Percentiles rank a stretch among this genome's conserved stretches.
These are phyloP conservation scores for Fusarium cyanostomum DNA, from an alignment of 2,329 filamentous ascomycete genomes.

Conservation along the genomic window DNA sequence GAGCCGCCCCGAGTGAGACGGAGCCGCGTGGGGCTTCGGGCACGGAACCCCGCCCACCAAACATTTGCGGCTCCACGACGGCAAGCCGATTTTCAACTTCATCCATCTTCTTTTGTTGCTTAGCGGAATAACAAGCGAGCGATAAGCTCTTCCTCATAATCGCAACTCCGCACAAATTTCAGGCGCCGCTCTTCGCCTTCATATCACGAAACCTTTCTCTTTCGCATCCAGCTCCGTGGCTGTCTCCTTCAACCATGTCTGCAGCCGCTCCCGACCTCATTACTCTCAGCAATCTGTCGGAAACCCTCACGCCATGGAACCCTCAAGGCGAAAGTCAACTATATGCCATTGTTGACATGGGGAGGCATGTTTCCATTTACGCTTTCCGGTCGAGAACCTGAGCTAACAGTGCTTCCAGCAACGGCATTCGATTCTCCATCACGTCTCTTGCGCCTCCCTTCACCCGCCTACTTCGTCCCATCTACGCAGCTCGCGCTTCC, in stretches of 20 bases:
- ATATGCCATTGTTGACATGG: conserved; percentile 68
- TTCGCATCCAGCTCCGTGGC: not conserved
- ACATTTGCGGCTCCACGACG: conserved; percentile 22
- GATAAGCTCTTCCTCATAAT: not conserved
- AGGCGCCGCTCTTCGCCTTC: not conserved
- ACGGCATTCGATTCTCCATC: conserved; percentile 93
- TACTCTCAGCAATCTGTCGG: conserved; percentile 61
- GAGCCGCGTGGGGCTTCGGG: conserved; percentile 23
- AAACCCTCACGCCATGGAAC: conserved; percentile 60
- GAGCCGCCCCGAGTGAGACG: conserved; percentile 18
- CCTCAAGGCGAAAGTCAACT: conserved; percentile 58
- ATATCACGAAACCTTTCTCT: not conserved
- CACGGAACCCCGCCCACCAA: conserved; percentile 18
- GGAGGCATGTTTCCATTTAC: conserved; percentile 55
- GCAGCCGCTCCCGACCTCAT: conserved; percentile 52
- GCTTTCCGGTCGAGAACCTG: not conserved
- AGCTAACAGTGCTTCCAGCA: conserved; percentile 60
- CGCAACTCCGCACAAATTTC: not conserved
- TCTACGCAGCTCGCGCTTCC: conserved; percentile 80
- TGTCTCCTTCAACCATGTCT: conserved; percentile 40
- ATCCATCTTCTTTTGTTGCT: conserved; percentile 4
- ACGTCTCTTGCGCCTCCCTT: conserved; percentile 78
- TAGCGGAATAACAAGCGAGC: not conserved
- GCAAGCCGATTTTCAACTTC: conserved; percentile 15
- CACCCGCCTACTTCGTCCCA: conserved; percentile 76